phyloP scores from a whole-genome alignment of 2,329 filamentous ascomycete species.

The Metarhizium anisopliae region DNA sequence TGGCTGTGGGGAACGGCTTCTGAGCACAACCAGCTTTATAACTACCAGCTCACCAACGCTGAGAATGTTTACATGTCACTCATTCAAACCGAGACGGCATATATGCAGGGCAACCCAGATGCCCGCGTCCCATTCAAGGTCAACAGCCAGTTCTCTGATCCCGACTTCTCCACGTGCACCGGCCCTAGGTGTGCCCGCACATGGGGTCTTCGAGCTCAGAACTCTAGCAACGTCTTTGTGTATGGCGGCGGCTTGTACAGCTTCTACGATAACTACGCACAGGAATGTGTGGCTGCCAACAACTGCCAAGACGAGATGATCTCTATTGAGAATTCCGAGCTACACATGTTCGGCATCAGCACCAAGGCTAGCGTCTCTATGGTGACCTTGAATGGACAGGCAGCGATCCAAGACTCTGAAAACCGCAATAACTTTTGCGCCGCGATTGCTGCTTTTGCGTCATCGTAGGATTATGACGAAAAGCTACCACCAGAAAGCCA shows the following conservation, averaged over 20 bases:
- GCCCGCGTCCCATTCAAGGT: slow-evolving; percentile 55
- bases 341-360: slow-evolving; percentile 59
- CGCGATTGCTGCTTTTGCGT: slow-evolving; percentile 44
- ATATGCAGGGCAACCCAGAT: slow-evolving; percentile 77
- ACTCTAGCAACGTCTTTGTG: slow-evolving; percentile 58
- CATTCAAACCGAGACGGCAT: slow-evolving; percentile 86
- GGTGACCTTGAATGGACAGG: slow-evolving; percentile 52
- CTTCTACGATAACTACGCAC: slow-evolving; percentile 76
- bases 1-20: slow-evolving; percentile 76
- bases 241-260: slow-evolving; percentile 71
- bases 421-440: slow-evolving; percentile 60
- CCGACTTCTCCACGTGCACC: slow-evolving; percentile 56
- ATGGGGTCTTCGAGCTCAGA: slow-evolving; percentile 64
- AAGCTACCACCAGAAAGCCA: not conserved
- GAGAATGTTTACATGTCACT: slow-evolving; percentile 72
- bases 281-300: slow-evolving; percentile 57
- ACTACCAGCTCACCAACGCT: slow-evolving; percentile 77
- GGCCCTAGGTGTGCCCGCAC: slow-evolving; percentile 56
- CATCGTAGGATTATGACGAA: slow-evolving; percentile 13
- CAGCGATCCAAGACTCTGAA: slow-evolving; percentile 45
- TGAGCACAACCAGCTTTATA: slow-evolving; percentile 61
- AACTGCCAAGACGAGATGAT: slow-evolving; percentile 74
- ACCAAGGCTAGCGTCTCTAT: slow-evolving; percentile 71
- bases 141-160: slow-evolving; percentile 53
- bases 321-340: slow-evolving; percentile 57